Base-by-base conservation (phyloP, 1,284 basidiomycete genomes). In the Papiliotrema fonsecae region DNA sequence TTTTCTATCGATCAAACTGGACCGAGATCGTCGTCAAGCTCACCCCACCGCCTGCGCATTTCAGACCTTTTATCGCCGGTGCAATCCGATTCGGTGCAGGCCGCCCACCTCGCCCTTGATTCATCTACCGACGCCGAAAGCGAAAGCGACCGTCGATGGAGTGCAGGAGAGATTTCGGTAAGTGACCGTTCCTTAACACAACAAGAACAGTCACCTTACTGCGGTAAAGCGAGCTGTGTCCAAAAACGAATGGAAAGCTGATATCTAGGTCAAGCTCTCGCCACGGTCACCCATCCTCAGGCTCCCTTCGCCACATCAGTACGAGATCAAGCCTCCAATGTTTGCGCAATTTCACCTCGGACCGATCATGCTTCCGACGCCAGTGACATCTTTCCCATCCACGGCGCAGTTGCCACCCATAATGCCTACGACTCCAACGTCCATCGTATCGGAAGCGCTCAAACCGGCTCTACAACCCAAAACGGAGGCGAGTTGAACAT, bases 131-230 rank as follows among this genome's bases (percentile, higher is more conserved):
- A 45, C 5, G 11, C 10, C 9, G 31, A 25, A 13, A 41, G 30
- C 18, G 44, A 36, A 14, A 16, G 28, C n/a, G 21, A 32, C 18
- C 11, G 19, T 24, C 21, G 32, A 27, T 26, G 45, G 36, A 38
- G 45, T 18, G 14, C 25, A 13, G 45, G 45, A 47, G 45, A 38
- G 19, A 18, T 47, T 19, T 47, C 45, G 45, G 45, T 47, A 25
- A 47, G 38, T 47, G 36, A 38, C 19, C 22, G 14, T 37, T 39
- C 27, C 27, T 24, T 45, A 43, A 16, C 10, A 32, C 10, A 32
- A 9, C 11, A 10, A 9, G 36, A 37, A 16, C 36, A 11, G 9
- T 26, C 16, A 24, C 19, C 39, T 11, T 11, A 9, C 24, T 32
- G 34, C 11, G 18, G 28, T 25, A 10, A 16, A 19, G 22, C 14